Evolutionary conservation across 2,329 filamentous ascomycete genomes (phyloP).

Genomic region (Chrysosphaeria jannelii): DNA sequence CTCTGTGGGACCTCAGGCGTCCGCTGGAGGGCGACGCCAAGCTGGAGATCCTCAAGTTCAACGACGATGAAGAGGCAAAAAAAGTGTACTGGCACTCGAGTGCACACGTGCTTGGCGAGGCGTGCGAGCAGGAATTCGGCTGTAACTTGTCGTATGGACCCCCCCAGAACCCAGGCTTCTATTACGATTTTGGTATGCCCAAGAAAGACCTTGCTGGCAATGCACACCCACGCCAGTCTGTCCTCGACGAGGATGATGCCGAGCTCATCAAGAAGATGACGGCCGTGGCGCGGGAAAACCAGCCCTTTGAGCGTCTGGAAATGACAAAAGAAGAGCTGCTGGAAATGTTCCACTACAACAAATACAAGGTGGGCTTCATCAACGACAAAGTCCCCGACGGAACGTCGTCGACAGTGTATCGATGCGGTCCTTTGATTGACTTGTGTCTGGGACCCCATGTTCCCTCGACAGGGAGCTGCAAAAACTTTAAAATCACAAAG

Average conservation of each 20-base stretch:
- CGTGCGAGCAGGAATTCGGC: slow-evolving; percentile 66
- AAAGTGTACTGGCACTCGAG: slow-evolving; percentile 96
- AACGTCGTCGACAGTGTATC: slow-evolving; percentile 78
- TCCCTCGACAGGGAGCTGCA: slow-evolving; percentile 73
- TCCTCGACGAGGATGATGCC: slow-evolving; percentile 55
- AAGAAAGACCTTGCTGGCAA: slow-evolving; percentile 17
- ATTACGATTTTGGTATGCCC: slow-evolving; percentile 81
- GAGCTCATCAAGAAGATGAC: slow-evolving; percentile 52
- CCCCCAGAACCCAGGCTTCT: slow-evolving; percentile 74
- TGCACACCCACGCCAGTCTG: slow-evolving; percentile 12
- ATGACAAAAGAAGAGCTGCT: slow-evolving; percentile 74
- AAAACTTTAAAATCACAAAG: too few species aligned
- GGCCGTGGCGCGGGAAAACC: slow-evolving; percentile 85
- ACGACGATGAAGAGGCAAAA: slow-evolving; percentile 35
- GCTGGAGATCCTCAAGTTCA: slow-evolving; percentile 64
- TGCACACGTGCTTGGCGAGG: slow-evolving; percentile 87
- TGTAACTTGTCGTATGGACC: slow-evolving; percentile 86
- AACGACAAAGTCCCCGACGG: slow-evolving; percentile 71
- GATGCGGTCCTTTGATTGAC: slow-evolving; percentile 81
- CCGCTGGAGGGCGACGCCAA: slow-evolving; percentile 70
- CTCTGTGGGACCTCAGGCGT: slow-evolving; percentile 75
- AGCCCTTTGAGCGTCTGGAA: slow-evolving; percentile 69
- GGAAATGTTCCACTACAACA: slow-evolving; percentile 94
- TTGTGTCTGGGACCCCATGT: slow-evolving; percentile 87
- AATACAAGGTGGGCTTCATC: slow-evolving; percentile 97